Percentiles rank a stretch among this genome's conserved stretches.
These are phyloP conservation scores for Babesia bigemina DNA, from an alignment of 169 alveolate genomes.

Conservation along the genomic window DNA sequence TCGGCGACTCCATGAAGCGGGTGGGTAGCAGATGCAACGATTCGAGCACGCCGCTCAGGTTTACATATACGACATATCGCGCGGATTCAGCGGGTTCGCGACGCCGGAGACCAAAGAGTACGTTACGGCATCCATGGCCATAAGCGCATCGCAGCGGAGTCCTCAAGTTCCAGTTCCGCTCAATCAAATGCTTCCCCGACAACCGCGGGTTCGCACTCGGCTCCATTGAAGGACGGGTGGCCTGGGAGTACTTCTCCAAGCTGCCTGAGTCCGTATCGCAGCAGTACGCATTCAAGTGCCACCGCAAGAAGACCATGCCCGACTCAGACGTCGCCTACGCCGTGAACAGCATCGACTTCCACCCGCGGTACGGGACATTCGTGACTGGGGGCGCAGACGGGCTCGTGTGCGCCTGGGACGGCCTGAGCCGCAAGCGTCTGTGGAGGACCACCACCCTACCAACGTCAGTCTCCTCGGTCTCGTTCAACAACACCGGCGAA, in stretches of 20 bases:
- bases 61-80: slow-evolving; percentile 62
- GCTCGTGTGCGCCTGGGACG: slow-evolving; percentile 90
- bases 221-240: slow-evolving; percentile 93
- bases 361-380: slow-evolving; percentile 87
- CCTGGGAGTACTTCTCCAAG: slow-evolving; percentile 88
- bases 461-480: slow-evolving; percentile 82
- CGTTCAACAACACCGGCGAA: slow-evolving; percentile 79
- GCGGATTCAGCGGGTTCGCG: slow-evolving; percentile 65
- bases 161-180: slow-evolving; percentile 86
- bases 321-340: slow-evolving; percentile 82
- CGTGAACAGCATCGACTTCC: slow-evolving; percentile 88
- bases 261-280: slow-evolving; percentile 73
- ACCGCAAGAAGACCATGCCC: slow-evolving; percentile 75
- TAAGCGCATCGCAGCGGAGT: slow-evolving; percentile 39
- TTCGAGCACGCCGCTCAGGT: slow-evolving; percentile 13
- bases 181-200: slow-evolving; percentile 87
- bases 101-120: slow-evolving; percentile 69
- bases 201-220: slow-evolving; percentile 90
- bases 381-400: slow-evolving; percentile 95
- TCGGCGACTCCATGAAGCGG: slow-evolving; percentile 70
- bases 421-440: slow-evolving; percentile 85
- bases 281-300: slow-evolving; percentile 92
- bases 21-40: slow-evolving; percentile 6
- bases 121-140: neutral
- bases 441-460: slow-evolving; percentile 77